A percentile compares a stretch with the other conserved stretches of the same genome.
Conservation (phyloP, 2,329 filamentous ascomycete genomes). For the Apiospora hydei region DNA sequence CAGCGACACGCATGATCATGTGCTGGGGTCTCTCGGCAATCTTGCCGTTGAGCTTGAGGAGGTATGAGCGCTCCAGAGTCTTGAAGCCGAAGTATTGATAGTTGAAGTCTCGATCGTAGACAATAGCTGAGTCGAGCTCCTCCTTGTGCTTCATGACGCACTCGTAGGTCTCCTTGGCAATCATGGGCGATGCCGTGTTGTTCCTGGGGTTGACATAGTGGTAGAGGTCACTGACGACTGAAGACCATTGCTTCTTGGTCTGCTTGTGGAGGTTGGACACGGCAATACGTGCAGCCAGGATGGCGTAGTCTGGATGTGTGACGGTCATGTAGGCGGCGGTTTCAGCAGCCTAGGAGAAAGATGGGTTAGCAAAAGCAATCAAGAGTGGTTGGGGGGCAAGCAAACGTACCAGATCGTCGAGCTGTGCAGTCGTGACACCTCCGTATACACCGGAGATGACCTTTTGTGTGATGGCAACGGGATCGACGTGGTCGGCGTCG, state of each 20-base stretch:
- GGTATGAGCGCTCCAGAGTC: slow-evolving; percentile 96
- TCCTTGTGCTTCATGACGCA: slow-evolving; percentile 95
- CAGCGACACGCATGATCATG: slow-evolving; percentile 99
- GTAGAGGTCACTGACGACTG: slow-evolving; percentile 91
- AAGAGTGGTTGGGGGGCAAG: slow-evolving; percentile 19
- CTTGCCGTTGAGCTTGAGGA: slow-evolving; percentile 93
- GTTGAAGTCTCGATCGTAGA: slow-evolving; percentile 99
- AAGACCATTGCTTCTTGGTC: slow-evolving; percentile 99
- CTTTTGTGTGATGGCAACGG: slow-evolving; percentile 97
- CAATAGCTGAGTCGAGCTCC: slow-evolving; percentile 97
- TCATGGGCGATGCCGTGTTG: slow-evolving; percentile 85
- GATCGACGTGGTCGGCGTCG: slow-evolving; percentile 93
- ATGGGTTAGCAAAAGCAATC: slow-evolving; percentile 32
- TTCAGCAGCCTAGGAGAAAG: slow-evolving; percentile 79
- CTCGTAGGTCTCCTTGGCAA: slow-evolving; percentile 88
- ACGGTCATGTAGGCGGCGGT: slow-evolving; percentile 99
- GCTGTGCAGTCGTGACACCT: slow-evolving; percentile 93
- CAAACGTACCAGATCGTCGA: slow-evolving; percentile 88
- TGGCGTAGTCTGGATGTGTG: slow-evolving; percentile 98
- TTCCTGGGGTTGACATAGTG: slow-evolving; percentile 98
- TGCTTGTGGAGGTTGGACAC: slow-evolving; percentile 99
- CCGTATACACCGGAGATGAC: slow-evolving; percentile 99
- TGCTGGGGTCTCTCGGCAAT: slow-evolving; percentile 97
- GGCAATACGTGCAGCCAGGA: slow-evolving; percentile 96
- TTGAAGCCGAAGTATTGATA: slow-evolving; percentile 99